Percentiles rank a stretch among this genome's conserved stretches.
Conservation (phyloP, 2,329 filamentous ascomycete species). For the Ambrosiella xylebori region DNA sequence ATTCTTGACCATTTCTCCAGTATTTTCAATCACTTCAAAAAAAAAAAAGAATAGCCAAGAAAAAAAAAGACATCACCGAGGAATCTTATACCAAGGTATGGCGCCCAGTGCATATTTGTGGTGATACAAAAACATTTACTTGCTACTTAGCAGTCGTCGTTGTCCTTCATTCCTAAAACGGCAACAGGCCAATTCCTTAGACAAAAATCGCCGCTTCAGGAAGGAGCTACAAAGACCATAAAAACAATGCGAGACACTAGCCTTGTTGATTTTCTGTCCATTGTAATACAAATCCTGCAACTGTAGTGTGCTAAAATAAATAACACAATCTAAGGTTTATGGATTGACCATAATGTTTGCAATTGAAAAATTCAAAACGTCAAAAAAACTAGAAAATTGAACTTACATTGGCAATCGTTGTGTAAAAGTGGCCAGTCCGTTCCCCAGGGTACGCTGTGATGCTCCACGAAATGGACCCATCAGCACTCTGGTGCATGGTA, state of each 20-base stretch:
- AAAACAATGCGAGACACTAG: neutral
- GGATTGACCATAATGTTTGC: no score
- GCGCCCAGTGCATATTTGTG: no score
- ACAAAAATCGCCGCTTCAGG: neutral
- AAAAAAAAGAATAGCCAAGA: no score
- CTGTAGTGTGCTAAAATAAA: neutral
- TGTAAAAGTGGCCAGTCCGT: conserved; percentile 1
- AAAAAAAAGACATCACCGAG: no score
- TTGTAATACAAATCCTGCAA: neutral
- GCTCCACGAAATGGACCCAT: neutral
- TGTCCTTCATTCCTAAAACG: neutral
- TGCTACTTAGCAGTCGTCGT: no score
- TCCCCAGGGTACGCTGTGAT: neutral
- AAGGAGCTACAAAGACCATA: neutral
- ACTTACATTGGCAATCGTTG: conserved; percentile 4
- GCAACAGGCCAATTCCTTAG: neutral
- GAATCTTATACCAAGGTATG: no score
- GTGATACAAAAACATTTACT: no score
- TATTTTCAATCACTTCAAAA: no score
- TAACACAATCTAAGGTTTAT: no score
- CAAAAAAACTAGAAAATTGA: neutral
- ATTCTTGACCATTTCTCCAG: no score
- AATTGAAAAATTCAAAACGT: no score
- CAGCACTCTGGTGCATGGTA: neutral
- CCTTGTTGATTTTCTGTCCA: neutral